These are phyloP conservation scores for Microstegium vimineum DNA, from an alignment of 176 grass and related monocot genomes.

Conservation along the genomic window DNA sequence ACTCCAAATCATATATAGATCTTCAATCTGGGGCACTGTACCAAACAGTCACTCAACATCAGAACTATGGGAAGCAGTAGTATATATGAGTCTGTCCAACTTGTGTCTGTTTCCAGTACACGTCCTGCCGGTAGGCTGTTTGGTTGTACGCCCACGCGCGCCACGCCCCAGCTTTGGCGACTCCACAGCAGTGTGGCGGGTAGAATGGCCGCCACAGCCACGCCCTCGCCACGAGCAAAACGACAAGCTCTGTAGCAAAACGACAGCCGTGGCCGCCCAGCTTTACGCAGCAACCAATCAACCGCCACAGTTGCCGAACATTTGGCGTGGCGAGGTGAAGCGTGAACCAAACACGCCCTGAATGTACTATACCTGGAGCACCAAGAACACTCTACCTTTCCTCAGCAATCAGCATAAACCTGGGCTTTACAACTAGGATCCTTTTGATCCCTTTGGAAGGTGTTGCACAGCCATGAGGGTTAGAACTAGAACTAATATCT, in stretches of 20 bases:
- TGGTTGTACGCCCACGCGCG: no score
- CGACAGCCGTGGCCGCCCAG: no score
- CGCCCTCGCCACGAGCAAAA: no score
- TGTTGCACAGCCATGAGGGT: constrained; percentile 19
- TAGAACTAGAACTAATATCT: constrained; percentile 1
- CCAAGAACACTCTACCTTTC: neutral
- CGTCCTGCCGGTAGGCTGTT: neutral
- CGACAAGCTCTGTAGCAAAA: no score
- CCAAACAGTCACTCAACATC: neutral
- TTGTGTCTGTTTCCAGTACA: neutral
- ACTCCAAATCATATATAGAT: neutral
- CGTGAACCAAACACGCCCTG: no score
- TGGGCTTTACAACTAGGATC: neutral
- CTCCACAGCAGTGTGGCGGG: no score
- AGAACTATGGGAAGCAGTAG: neutral
- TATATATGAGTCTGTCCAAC: constrained; percentile 9
- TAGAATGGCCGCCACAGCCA: no score
- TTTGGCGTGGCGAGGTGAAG: no score
- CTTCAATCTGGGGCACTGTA: neutral
- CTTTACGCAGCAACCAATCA: no score
- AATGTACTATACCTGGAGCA: neutral
- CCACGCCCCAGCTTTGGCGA: no score
- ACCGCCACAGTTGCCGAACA: no score
- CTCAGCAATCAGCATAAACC: neutral
- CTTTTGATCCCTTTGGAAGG: neutral